Conservation (phyloP, 352 stramenopile genomes). For the Globisporangium alternatum region DNA sequence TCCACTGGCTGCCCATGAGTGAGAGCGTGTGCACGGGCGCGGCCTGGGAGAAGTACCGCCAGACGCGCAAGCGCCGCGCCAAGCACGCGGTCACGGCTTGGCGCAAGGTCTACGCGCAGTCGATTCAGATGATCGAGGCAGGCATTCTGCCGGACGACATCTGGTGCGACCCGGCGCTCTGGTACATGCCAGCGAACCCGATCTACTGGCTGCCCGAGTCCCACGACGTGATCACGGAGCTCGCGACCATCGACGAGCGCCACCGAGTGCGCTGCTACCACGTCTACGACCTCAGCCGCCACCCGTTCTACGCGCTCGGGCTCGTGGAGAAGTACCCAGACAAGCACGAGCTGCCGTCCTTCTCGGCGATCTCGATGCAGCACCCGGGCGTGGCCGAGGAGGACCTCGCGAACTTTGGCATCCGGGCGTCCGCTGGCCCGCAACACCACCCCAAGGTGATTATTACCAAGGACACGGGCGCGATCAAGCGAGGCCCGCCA, state of each 20-base stretch:
- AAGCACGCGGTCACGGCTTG: slow-evolving; percentile 35
- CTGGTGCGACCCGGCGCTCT: slow-evolving; percentile 41
- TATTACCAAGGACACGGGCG: slow-evolving; percentile 9
- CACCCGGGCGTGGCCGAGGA: slow-evolving; percentile 6
- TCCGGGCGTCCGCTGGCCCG: background rate
- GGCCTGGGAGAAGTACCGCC: slow-evolving; percentile 37
- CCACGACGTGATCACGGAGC: slow-evolving; percentile 22
- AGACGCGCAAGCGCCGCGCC: slow-evolving; percentile 35
- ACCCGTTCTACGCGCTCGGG: slow-evolving; percentile 25
- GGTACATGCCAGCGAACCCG: slow-evolving; percentile 42
- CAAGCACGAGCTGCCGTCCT: slow-evolving; percentile 20
- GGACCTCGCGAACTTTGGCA: slow-evolving; percentile 8
- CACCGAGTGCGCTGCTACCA: slow-evolving; percentile 27
- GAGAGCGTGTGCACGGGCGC: slow-evolving; percentile 34
- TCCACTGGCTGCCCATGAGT: slow-evolving; percentile 48
- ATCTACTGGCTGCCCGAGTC: slow-evolving; percentile 40
- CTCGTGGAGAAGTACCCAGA: slow-evolving; percentile 21
- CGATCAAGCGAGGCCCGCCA: slow-evolving; percentile 2
- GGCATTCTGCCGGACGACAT: slow-evolving; percentile 33
- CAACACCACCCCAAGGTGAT: slow-evolving; percentile 9
- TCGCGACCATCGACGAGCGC: slow-evolving; percentile 26
- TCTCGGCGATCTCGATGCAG: slow-evolving; percentile 12
- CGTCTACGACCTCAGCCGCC: slow-evolving; percentile 16
- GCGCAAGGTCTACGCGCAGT: slow-evolving; percentile 43
- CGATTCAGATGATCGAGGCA: slow-evolving; percentile 42